These are phyloP conservation scores for Hanseniaspora nectarophila DNA, from an alignment of 805 yeast genomes.

Conservation along the genomic window DNA sequence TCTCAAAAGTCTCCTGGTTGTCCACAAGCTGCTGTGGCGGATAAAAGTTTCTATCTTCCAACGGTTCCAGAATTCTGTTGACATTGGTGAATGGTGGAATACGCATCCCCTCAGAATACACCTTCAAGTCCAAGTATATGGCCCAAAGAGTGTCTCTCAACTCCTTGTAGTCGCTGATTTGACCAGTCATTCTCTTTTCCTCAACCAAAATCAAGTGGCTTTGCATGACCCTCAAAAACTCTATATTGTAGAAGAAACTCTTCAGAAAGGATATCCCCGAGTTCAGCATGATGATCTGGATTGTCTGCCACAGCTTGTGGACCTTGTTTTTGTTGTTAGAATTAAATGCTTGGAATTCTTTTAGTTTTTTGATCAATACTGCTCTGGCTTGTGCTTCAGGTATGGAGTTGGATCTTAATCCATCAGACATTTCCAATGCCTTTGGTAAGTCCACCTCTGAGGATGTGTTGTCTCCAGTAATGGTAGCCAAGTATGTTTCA, in stretches of 20 bases:
- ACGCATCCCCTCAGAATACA: conserved; percentile 7
- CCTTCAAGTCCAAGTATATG: conserved; percentile 11
- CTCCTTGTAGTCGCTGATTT: conserved; percentile 2
- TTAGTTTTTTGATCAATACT: conserved; percentile 60
- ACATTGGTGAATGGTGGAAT: conserved; percentile 11
- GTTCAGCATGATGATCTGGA: conserved; percentile 54
- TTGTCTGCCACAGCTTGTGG: conserved; percentile 66
- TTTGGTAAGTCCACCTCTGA: conserved; percentile 30
- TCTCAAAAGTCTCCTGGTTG: conserved; percentile 17
- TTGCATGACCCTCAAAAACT: conserved; percentile 64
- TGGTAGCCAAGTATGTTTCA: conserved; percentile 9
- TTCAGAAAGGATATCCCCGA: conserved; percentile 76
- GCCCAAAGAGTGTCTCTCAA: conserved; percentile 5
- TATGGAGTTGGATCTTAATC: conserved; percentile 69
- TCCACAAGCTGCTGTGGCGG: conserved; percentile 4
- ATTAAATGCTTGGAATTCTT: conserved; percentile 36
- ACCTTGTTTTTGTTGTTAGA: conserved; percentile 72
- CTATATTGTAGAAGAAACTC: conserved; percentile 62
- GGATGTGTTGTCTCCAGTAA: background rate
- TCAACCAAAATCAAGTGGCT: conserved; percentile 2
- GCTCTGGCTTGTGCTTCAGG: conserved; percentile 71
- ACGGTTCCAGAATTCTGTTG: conserved; percentile 9
- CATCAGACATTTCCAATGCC: conserved; percentile 78
- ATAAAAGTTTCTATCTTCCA: conserved; percentile 11
- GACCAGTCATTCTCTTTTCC: conserved; percentile 10